phyloP scores from a whole-genome alignment of 2,329 filamentous ascomycete species.

The Aspergillus fijiensis region DNA sequence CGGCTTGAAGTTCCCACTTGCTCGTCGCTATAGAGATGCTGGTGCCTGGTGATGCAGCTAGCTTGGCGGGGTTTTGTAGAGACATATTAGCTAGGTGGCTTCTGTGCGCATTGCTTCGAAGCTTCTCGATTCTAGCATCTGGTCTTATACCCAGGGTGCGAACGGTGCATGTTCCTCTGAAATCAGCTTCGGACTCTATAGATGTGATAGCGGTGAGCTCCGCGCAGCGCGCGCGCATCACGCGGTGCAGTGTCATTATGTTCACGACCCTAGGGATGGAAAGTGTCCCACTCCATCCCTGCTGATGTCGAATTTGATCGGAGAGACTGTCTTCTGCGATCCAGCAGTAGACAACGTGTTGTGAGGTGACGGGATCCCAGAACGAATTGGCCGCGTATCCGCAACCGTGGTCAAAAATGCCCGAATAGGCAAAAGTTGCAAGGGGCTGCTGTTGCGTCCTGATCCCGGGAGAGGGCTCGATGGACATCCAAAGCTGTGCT shows the following conservation, averaged over 20 bases:
- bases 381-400: slow-evolving; percentile 54
- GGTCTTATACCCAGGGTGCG: slow-evolving; percentile 46
- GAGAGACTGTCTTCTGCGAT: slow-evolving; percentile 53
- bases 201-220: slow-evolving; percentile 44
- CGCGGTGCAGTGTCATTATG: slow-evolving; percentile 40
- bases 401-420: slow-evolving; percentile 51
- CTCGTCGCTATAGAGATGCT: slow-evolving; percentile 15
- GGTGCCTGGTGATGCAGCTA: not conserved
- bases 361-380: slow-evolving; percentile 44
- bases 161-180: slow-evolving; percentile 36
- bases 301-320: slow-evolving; percentile 42
- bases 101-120: slow-evolving; percentile 28
- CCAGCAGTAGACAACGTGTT: slow-evolving; percentile 51
- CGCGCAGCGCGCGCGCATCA: slow-evolving; percentile 40
- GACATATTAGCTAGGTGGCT: not conserved
- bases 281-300: slow-evolving; percentile 53
- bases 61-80: not conserved
- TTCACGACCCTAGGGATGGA: slow-evolving; percentile 48
- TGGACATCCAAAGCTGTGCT: slow-evolving; percentile 49
- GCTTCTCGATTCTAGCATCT: slow-evolving; percentile 25
- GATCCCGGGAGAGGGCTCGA: slow-evolving; percentile 23
- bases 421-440: slow-evolving; percentile 43
- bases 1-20: slow-evolving; percentile 29
- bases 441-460: slow-evolving; percentile 12
- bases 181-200: slow-evolving; percentile 33